Evolutionary conservation across 352 stramenopile genomes (phyloP), one percentile per base, ranked within the genome.

Genomic region (Phytophthora colocasiae): DNA sequence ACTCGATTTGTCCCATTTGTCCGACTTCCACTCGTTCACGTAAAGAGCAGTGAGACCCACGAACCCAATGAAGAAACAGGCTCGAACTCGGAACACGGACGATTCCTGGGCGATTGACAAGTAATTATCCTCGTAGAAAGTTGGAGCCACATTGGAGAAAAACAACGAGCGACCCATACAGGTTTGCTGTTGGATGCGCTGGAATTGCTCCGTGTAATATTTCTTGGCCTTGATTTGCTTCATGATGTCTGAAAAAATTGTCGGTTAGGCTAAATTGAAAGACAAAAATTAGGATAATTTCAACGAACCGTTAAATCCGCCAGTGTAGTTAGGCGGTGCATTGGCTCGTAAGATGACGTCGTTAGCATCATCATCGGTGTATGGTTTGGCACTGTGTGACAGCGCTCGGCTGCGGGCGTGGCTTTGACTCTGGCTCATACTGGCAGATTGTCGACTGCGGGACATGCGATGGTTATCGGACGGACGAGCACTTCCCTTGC

Each of bases 161-260:
- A 73, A 87, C 19, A 93, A 71, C 22, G 77, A 67, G 22, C 74
- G 74, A 55, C 61, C 71, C 83, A 93, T 93, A 46, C 77, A 84
- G 10, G 84, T 91, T 53, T 91, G 85, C 62, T 87, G 70, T 70
- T 93, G 85, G 58, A 93, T 89, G 40, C 80, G 80, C 54, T 89
- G 83, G 71, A 93, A 93, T 68, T 93, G 85, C 48, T 84, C 51
- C 47, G 81, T 89, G 68, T 88, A 91, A 66, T 90, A 93, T 46
- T 85, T 81, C 56, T 92, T 91, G 52, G 80, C 82, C 51, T 86
- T 86, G 59, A 92, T 92, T 49, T 89, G 73, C 51, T 91, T 90
- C 75, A 93, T 89, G 55, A 91, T 93, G 47, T 88, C 80, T 87
- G 51, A 17, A 55, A 50, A 54, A 31, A n/a, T n/a, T 44, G 22